phyloP scores from a whole-genome alignment of 352 stramenopile genomes.

The Globisporangium takayamanum region DNA sequence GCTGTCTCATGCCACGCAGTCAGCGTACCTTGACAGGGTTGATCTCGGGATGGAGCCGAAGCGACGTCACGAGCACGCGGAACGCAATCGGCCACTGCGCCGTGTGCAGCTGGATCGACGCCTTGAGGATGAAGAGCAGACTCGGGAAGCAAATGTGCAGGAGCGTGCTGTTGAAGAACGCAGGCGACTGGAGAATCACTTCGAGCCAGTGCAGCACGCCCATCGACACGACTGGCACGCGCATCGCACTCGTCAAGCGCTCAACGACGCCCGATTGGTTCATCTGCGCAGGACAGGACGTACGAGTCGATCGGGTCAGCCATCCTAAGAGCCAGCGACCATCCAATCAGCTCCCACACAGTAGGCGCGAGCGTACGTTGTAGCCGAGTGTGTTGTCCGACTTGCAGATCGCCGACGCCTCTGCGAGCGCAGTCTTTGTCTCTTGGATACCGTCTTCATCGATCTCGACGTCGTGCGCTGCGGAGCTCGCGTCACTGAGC shows the following conservation, averaged over 20 bases:
- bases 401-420: constrained; percentile 74
- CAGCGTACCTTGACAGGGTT: constrained; percentile 71
- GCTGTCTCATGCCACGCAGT: neutral
- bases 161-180: constrained; percentile 79
- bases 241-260: constrained; percentile 71
- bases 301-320: neutral
- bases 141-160: constrained; percentile 84
- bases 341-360: neutral
- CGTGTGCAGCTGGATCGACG: constrained; percentile 69
- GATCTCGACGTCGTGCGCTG: constrained; percentile 26
- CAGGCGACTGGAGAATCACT: constrained; percentile 60
- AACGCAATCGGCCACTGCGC: constrained; percentile 83
- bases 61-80: constrained; percentile 63
- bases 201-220: constrained; percentile 81
- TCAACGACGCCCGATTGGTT: constrained; percentile 81
- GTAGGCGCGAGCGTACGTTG: constrained; percentile 43
- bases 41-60: constrained; percentile 67
- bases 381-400: constrained; percentile 84
- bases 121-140: constrained; percentile 70
- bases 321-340: neutral
- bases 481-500: constrained; percentile 16
- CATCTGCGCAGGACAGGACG: constrained; percentile 42
- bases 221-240: constrained; percentile 78
- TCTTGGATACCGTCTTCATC: constrained; percentile 47
- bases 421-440: constrained; percentile 60